Base-by-base conservation (phyloP, 352 stramenopile species). In the Phytopythium vexans region DNA sequence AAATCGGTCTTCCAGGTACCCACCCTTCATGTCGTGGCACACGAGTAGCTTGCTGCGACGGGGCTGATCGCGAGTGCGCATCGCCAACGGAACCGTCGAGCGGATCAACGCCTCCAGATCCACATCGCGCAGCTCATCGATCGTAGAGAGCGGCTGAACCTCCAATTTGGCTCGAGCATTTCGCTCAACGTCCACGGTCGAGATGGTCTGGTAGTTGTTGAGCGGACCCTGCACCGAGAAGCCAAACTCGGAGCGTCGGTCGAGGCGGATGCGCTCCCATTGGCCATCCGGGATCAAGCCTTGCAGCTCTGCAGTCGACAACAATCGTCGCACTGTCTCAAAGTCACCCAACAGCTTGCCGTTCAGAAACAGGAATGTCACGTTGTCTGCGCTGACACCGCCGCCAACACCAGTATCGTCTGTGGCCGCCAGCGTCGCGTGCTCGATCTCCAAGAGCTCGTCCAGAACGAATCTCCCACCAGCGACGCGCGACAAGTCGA, bases 1-100 rank as follows among this genome's bases (percentile, higher is more conserved):
- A 42, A 74, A 72, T 14, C 68, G 62, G 46, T 72, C 65, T 47
- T 60, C 53, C 36, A 72, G 54, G 43, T 77, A 87, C 6, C 68
- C 73, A n/a, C 71, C 73, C 54, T 67, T 65, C 71, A 87, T 70
- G 37, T 84, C 73, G 46, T 85, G 71, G 15, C 72, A 87, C 16
- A 84, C 68, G 42, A 87, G 56, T 52, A 87, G 45, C 46, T 77
- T 70, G 49, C 67, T 86, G 21, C 68, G 64, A 59, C 68, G 58
- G 37, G 44, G 49, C 32, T 63, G 63, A 4, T 56, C 62, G 39
- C 58, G 58, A 27, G 62, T 52, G 14, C 44, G 54, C 47, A 44
- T 16, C 34, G 66, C 71, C 52, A 75, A 62, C 4, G 62, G 66
- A 39, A 76, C 50, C 8, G 35, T 49, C 3, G 54, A 64, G 15